Base-by-base conservation (phyloP, 441 rosid species). In the Adansonia gregorii region DNA sequence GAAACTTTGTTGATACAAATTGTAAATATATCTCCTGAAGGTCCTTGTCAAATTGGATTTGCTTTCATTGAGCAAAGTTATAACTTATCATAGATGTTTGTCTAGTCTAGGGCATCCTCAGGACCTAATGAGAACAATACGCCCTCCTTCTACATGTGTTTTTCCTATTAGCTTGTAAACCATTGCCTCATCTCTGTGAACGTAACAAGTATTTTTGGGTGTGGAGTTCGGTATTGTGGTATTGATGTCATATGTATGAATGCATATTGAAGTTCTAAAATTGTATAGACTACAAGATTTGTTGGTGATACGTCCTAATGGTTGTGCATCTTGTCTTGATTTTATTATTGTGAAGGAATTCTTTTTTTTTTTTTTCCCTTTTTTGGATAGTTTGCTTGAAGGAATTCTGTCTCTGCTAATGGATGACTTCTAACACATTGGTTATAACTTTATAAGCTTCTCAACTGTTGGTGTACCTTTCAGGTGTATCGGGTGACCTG, bases 401-500 rank as follows among this genome's bases (percentile, higher is more conserved):
- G 17, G 8, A 19, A 60, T 60, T 74, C 46, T 65, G 8, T 31
- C 24, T 72, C 51, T 73, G 52, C 72, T 76, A 73, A n/a, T 27
- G 7, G 6, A 76, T 35, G 54, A 61, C 66, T 61, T 70, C 61
- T 27, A 69, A 63, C 24, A 14, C 46, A 2, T 81, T 3, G 43
- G 0, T 69, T 46, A 8, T 51, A 12, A 76, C 41, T 56, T 43
- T 49, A 9, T 8, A 31, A 65, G 27, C 20, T 46, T 73, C 59
- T 48, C n/a, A 79, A 58, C 46, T 77, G 10, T 6, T 69, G 80
- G 43, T 78, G 52, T 78, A 58, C 78, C 69, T 84, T 86, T 82
- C 92, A 97, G 99, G 98, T 80, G 76, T 91, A 85, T 89, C 89
- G 1, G 78, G 77, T 45, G 92, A 91, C 76, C 80, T 94, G 82